Conservation (phyloP, 2,329 filamentous ascomycete genomes). For the Cercospora brassicicola region DNA sequence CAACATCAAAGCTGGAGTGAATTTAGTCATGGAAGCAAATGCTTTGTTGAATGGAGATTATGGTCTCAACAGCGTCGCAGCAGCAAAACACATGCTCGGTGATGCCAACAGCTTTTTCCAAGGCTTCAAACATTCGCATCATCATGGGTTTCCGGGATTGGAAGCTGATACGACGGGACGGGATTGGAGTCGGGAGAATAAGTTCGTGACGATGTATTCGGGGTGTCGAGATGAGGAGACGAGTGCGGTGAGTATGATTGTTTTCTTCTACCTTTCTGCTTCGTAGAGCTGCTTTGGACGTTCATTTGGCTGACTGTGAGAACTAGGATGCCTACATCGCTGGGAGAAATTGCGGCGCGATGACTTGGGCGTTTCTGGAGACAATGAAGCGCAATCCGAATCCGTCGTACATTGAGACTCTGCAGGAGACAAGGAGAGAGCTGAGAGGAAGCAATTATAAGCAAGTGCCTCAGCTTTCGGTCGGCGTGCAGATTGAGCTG, state of each 20-base stretch:
- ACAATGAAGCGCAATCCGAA: conserved; percentile 42
- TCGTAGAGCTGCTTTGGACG: neutral
- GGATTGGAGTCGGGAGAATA: conserved; percentile 45
- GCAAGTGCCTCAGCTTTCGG: conserved; percentile 49
- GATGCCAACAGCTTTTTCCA: conserved; percentile 58
- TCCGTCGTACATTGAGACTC: conserved; percentile 43
- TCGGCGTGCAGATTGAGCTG: conserved; percentile 46
- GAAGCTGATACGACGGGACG: conserved; percentile 42
- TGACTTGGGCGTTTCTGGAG: conserved; percentile 52
- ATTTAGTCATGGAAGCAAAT: conserved; percentile 53
- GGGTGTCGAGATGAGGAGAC: conserved; percentile 56
- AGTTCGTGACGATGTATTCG: conserved; percentile 54
- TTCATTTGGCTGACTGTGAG: conserved; percentile 7
- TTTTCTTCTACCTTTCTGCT: no score
- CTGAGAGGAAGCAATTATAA: conserved; percentile 43
- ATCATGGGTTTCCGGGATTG: conserved; percentile 19
- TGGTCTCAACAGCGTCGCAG: conserved; percentile 9
- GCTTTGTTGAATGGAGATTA: conserved; percentile 52
- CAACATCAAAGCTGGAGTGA: conserved; percentile 54
- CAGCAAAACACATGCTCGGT: conserved; percentile 54
- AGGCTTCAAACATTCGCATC: conserved; percentile 47
- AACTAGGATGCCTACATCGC: conserved; percentile 43
- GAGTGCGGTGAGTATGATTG: neutral
- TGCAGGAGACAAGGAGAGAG: conserved; percentile 44
- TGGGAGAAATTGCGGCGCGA: conserved; percentile 48